phyloP scores from a whole-genome alignment of 2,329 filamentous ascomycete species.

The Cercospora zeae-maydis region DNA sequence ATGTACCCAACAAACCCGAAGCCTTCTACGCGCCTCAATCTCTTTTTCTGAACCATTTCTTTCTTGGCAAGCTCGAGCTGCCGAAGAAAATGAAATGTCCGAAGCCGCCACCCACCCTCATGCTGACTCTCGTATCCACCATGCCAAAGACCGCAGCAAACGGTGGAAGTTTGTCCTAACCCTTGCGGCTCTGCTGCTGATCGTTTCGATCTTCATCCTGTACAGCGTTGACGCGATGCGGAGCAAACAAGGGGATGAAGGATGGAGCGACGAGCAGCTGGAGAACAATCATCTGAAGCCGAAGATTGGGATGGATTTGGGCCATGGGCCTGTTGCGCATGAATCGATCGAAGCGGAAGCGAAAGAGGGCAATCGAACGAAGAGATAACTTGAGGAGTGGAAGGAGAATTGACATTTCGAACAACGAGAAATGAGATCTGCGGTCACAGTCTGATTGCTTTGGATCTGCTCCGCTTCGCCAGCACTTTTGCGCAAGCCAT shows the following conservation, averaged over 20 bases:
- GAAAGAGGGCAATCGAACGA: background rate
- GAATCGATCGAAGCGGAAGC: background rate
- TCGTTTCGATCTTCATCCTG: background rate
- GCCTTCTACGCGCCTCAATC: background rate
- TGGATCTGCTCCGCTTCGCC: too few relatives aligned
- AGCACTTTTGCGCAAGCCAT: too few relatives aligned
- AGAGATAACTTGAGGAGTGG: background rate
- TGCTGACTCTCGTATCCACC: background rate
- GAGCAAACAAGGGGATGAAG: background rate
- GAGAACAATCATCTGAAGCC: background rate
- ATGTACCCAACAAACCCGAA: background rate
- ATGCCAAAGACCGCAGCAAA: background rate
- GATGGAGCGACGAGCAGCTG: background rate
- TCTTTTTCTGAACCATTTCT: background rate
- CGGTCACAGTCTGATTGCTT: background rate
- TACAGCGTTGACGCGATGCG: background rate
- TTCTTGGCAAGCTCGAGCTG: background rate
- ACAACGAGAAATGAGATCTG: background rate
- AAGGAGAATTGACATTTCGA: background rate
- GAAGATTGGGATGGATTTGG: background rate
- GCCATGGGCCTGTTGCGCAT: slow-evolving; percentile 1
- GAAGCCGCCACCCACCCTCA: background rate
- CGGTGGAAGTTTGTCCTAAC: background rate
- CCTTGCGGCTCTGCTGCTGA: background rate
- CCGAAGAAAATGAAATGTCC: background rate